These are phyloP conservation scores for Glycine soja DNA, from an alignment of 306 rosid genomes.

Conservation along the genomic window DNA sequence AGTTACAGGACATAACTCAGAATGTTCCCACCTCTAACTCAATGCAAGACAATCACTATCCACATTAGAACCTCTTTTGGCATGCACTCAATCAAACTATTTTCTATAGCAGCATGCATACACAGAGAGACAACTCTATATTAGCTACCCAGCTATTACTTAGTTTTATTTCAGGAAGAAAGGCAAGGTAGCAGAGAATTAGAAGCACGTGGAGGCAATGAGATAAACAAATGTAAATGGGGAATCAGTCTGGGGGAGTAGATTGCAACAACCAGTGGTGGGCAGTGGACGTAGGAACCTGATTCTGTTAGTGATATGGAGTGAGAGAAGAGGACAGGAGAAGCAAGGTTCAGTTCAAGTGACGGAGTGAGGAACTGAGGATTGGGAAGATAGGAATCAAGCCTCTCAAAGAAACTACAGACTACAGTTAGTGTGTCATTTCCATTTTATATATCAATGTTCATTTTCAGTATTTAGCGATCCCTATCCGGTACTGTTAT, in stretches of 20 bases:
- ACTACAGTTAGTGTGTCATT: no score
- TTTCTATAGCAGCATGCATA: background rate
- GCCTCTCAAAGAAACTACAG: no score
- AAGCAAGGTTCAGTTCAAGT: background rate
- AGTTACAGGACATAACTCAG: background rate
- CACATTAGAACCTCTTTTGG: constrained; percentile 10
- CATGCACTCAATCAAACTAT: background rate
- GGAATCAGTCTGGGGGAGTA: constrained; percentile 4
- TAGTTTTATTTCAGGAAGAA: background rate
- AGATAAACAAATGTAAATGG: background rate
- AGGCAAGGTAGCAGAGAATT: background rate
- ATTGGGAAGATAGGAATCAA: no score
- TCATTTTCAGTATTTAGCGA: background rate
- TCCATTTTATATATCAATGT: background rate
- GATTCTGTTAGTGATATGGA: background rate
- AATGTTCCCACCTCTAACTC: constrained; percentile 15
- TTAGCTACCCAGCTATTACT: no score
- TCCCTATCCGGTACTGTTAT: background rate
- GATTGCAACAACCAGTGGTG: background rate
- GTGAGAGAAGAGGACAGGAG: background rate
- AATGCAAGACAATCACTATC: constrained; percentile 5
- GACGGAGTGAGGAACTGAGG: no score
- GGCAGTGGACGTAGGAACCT: background rate
- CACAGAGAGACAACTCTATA: background rate
- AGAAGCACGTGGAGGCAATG: constrained; percentile 1